Percentiles rank a stretch among this genome's conserved stretches.
Conservation (phyloP, 257 asterid genomes). For the Solanum lignicaule region DNA sequence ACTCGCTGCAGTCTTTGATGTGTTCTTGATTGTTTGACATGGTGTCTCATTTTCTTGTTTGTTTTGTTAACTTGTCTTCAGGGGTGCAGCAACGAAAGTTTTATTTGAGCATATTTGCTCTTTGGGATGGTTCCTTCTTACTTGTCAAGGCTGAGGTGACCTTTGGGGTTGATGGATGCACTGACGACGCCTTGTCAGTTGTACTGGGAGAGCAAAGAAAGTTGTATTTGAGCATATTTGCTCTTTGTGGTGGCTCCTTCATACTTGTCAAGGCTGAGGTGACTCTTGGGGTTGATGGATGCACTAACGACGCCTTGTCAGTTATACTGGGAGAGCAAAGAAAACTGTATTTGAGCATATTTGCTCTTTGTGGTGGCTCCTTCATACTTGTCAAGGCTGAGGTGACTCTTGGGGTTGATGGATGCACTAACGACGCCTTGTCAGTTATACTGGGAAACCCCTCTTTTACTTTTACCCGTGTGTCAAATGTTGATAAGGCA, state of each 20-base stretch:
- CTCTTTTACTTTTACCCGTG: constrained; percentile 23
- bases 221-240: background rate
- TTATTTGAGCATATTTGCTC: constrained; percentile 26
- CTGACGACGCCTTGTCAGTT: constrained; percentile 61
- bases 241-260: background rate
- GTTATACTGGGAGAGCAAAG: background rate
- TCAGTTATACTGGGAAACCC: constrained; percentile 48
- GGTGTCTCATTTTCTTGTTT: constrained; percentile 32
- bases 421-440: constrained; percentile 67
- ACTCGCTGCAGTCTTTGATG: constrained; percentile 28
- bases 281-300: background rate
- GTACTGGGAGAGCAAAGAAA: constrained; percentile 30
- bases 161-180: constrained; percentile 41
- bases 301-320: background rate
- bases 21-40: background rate
- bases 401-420: constrained; percentile 53
- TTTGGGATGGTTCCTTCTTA: background rate
- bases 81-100: constrained; percentile 28
- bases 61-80: constrained; percentile 32
- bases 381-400: constrained; percentile 11
- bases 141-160: constrained; percentile 45
- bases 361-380: constrained; percentile 23
- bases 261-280: constrained; percentile 2
- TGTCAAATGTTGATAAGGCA: constrained; percentile 23
- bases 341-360: constrained; percentile 5